phyloP scores from a whole-genome alignment of 345 rosid genomes.

The Lagerstroemia speciosa region DNA sequence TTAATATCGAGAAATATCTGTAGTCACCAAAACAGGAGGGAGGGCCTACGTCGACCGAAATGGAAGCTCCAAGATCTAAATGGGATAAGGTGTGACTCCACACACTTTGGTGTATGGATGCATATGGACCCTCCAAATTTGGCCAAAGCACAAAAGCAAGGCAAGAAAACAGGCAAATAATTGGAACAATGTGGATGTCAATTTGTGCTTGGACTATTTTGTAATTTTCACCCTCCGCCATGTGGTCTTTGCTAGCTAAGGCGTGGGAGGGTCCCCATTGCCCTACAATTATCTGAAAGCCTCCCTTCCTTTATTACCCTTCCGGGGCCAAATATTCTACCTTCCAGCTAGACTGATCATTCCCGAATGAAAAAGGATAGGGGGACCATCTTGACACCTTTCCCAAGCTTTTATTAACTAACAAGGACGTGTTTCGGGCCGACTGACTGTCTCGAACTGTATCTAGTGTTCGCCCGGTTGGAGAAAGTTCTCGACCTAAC shows the following conservation, averaged over 20 bases:
- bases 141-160: not conserved
- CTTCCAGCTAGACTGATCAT: not conserved
- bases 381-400: not conserved
- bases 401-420: not conserved
- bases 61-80: not conserved
- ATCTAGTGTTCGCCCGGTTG: not conserved
- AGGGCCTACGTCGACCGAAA: not conserved
- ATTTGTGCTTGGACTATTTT: conserved; percentile 10
- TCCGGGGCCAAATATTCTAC: not conserved
- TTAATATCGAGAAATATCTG: not conserved
- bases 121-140: not conserved
- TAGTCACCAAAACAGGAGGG: not conserved
- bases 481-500: not conserved
- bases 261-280: conserved; percentile 4
- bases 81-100: not conserved
- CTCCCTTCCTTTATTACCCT: not conserved
- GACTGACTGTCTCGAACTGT: not conserved
- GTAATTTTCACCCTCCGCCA: conserved; percentile 4
- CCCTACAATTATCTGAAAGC: conserved; percentile 3
- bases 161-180: not conserved
- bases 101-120: conserved; percentile 1
- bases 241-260: conserved; percentile 6
- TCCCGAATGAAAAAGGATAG: not conserved
- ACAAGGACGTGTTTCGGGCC: not conserved
- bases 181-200: conserved; percentile 1